Evolutionary conservation across 768 basidiomycete genomes (phyloP).

Genomic region (Chalciporus pseudorubinellus): DNA sequence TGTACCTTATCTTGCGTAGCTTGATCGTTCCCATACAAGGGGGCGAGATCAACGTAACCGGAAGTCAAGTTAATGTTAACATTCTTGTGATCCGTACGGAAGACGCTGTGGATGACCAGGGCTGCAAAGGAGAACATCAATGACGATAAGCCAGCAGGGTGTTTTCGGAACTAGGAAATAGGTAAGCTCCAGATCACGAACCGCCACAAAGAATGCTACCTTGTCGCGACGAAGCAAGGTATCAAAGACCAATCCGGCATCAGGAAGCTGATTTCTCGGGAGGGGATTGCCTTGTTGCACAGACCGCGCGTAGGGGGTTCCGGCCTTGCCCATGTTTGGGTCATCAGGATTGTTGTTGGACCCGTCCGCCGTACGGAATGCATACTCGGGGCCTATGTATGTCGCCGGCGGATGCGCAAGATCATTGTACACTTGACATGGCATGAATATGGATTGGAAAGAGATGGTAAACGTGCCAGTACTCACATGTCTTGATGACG

Average conservation of each 20-base stretch:
- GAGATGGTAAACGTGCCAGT: background rate
- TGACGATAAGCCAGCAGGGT: conserved; percentile 77
- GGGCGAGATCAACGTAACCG: conserved; percentile 82
- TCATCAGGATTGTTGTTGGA: conserved; percentile 67
- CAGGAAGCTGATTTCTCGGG: conserved; percentile 68
- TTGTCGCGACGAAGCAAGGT: conserved; percentile 70
- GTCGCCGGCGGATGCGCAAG: conserved; percentile 77
- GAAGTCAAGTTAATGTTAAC: conserved; percentile 79
- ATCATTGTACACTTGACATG: conserved; percentile 69
- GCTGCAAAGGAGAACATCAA: conserved; percentile 83
- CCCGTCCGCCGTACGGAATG: conserved; percentile 76
- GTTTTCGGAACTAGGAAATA: conserved; percentile 58
- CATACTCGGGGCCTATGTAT: conserved; percentile 56
- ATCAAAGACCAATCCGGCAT: conserved; percentile 79
- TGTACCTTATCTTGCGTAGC: conserved; percentile 56
- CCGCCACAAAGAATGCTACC: conserved; percentile 34
- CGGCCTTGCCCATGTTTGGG: conserved; percentile 76
- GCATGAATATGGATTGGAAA: background rate
- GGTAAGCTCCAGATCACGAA: background rate
- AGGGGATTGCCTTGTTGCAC: conserved; percentile 69
- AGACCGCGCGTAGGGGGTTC: conserved; percentile 77
- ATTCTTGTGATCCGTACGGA: conserved; percentile 73
- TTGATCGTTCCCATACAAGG: conserved; percentile 76
- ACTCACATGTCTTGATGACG: conserved; percentile 56
- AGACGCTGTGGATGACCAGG: conserved; percentile 82